Percentiles rank a stretch among this genome's conserved stretches.
phyloP scores from a whole-genome alignment of 441 rosid species.

The Erysimum cheiri region DNA sequence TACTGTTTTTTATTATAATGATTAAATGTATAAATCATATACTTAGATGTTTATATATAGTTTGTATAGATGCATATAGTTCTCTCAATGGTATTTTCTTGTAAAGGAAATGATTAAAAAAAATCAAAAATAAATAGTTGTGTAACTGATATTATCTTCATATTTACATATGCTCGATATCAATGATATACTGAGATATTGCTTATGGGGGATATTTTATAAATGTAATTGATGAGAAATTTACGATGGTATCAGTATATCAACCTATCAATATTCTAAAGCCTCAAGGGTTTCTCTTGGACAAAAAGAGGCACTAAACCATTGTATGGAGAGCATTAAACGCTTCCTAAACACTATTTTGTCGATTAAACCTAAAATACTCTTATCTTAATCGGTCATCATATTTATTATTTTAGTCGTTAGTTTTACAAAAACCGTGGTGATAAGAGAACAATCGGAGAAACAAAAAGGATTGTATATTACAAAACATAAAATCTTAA shows the following conservation, averaged over 20 bases:
- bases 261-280: neutral
- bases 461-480: neutral
- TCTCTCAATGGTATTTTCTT: constrained; percentile 21
- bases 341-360: neutral
- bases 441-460: neutral
- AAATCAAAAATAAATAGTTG: constrained; percentile 12
- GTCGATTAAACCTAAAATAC: neutral
- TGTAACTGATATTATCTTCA: constrained; percentile 13
- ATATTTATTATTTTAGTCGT: neutral
- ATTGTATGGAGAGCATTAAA: neutral
- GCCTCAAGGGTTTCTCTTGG: neutral
- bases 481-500: no score
- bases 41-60: constrained; percentile 33
- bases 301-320: neutral
- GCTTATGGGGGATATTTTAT: neutral
- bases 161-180: neutral
- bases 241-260: neutral
- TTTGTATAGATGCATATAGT: constrained; percentile 38
- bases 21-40: constrained; percentile 33
- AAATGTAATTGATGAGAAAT: neutral
- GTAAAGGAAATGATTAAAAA: constrained; percentile 14
- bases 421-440: neutral
- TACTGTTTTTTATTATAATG: constrained; percentile 8
- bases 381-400: neutral
- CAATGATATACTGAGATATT: no score